Evolutionary conservation across 805 yeast genomes (phyloP).

Genomic region (Saccharomycopsis olivae): DNA sequence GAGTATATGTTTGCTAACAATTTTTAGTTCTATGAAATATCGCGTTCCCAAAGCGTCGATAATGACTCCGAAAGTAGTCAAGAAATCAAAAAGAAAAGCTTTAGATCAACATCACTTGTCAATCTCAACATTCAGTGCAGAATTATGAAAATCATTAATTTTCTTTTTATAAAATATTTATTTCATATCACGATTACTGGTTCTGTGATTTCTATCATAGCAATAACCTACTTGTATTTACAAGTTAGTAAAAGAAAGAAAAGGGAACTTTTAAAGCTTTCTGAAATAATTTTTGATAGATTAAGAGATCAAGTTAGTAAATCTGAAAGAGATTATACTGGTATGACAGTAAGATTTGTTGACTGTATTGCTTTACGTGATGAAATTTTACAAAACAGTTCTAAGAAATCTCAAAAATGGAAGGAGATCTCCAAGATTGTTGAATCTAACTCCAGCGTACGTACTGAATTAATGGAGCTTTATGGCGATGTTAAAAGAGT

Average conservation of each 20-base stretch:
- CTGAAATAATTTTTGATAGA: slow-evolving; percentile 37
- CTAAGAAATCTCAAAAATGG: slow-evolving; percentile 45
- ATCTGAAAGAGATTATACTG: slow-evolving; percentile 25
- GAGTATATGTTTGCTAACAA: slow-evolving; percentile 2
- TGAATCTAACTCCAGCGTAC: slow-evolving; percentile 58
- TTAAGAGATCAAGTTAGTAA: slow-evolving; percentile 36
- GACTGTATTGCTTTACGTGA: slow-evolving; percentile 70
- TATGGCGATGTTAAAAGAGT: slow-evolving; percentile 83
- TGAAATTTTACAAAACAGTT: slow-evolving; percentile 37
- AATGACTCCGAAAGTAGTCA: slow-evolving; percentile 18
- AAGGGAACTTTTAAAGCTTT: slow-evolving; percentile 34
- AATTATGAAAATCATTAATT: slow-evolving; percentile 39
- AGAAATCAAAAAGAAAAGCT: slow-evolving; percentile 31
- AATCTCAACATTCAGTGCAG: slow-evolving; percentile 50
- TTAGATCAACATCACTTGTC: slow-evolving; percentile 65
- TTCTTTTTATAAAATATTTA: slow-evolving; percentile 25
- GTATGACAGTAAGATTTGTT: slow-evolving; percentile 35
- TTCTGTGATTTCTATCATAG: slow-evolving; percentile 19
- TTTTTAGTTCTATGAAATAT: slow-evolving; percentile 9
- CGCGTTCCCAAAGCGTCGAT: slow-evolving; percentile 14
- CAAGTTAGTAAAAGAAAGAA: slow-evolving; percentile 29
- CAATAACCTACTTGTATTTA: slow-evolving; percentile 27
- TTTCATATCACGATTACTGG: slow-evolving; percentile 16
- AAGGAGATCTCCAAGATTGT: slow-evolving; percentile 40
- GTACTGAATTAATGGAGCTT: slow-evolving; percentile 51